Evolutionary conservation across 768 basidiomycete species (phyloP).

Genomic region (Russula foetens): DNA sequence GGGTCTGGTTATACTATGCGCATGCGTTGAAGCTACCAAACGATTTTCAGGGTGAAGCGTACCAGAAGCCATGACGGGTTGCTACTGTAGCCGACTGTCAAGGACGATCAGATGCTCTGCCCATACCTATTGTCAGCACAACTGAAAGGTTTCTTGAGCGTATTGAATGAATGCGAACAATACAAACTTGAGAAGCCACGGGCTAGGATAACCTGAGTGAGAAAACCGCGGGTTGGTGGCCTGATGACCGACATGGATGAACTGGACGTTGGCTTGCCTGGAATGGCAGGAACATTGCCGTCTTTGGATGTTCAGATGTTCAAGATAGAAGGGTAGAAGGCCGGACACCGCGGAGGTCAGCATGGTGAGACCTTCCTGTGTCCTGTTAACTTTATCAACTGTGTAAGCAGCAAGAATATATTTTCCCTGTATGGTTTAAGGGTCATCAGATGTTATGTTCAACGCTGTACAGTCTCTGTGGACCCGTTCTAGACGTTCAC

Average conservation of each 20-base stretch:
- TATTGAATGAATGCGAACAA: not conserved
- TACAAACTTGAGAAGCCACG: not conserved
- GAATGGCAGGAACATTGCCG: not conserved
- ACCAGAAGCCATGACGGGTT: not conserved
- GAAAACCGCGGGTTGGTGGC: no score
- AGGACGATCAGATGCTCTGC: not conserved
- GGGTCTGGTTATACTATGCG: not conserved
- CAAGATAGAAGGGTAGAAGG: no score
- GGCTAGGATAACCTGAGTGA: not conserved
- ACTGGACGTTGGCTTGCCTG: not conserved
- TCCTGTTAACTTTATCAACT: not conserved
- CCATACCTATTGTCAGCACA: not conserved
- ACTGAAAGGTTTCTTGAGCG: not conserved
- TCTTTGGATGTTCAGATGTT: not conserved
- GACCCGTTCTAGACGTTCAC: not conserved
- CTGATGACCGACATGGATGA: no score
- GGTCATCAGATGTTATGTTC: no score
- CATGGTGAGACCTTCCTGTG: no score
- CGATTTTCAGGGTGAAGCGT: not conserved
- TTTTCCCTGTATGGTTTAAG: not conserved
- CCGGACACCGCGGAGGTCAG: no score
- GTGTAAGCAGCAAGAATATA: not conserved
- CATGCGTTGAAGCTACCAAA: not conserved
- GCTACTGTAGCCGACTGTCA: not conserved
- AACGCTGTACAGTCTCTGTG: not conserved